Conservation (phyloP, 1,139 yeast genomes). For the Scheffersomyces parashehatae region DNA sequence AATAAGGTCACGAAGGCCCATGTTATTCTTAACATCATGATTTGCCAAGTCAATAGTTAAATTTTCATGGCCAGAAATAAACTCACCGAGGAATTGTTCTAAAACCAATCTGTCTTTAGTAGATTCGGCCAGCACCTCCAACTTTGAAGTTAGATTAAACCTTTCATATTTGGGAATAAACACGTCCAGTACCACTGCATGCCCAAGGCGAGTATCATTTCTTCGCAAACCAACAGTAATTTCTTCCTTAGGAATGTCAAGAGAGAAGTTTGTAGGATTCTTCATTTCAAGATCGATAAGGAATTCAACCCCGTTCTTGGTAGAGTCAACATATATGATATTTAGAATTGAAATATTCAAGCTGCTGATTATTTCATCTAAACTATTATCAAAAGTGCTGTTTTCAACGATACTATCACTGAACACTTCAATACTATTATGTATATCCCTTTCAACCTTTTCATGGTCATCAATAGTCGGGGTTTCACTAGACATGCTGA, state of each 20-base stretch:
- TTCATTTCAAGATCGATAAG: conserved; percentile 33
- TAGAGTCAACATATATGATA: conserved; percentile 26
- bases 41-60: conserved; percentile 10
- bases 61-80: conserved; percentile 21
- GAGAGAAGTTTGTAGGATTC: conserved; percentile 35
- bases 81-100: conserved; percentile 21
- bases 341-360: conserved; percentile 24
- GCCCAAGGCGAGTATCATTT: conserved; percentile 20
- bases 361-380: conserved; percentile 13
- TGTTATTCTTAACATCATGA: conserved; percentile 12
- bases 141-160: conserved; percentile 14
- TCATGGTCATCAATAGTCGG: background rate
- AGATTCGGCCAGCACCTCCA: conserved; percentile 11
- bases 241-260: conserved; percentile 22
- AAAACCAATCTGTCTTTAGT: conserved; percentile 11
- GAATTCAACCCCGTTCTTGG: conserved; percentile 15
- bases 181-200: conserved; percentile 13
- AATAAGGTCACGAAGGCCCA: conserved; percentile 17
- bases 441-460: background rate
- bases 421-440: background rate
- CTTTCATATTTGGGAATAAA: conserved; percentile 17
- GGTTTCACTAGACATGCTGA: background rate
- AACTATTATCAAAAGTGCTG: background rate
- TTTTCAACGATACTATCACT: too few relatives aligned
- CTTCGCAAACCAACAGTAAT: conserved; percentile 16